These are phyloP conservation scores for Aspergillus sp. DNA, from an alignment of 2,329 filamentous ascomycete genomes.

Conservation along the genomic window DNA sequence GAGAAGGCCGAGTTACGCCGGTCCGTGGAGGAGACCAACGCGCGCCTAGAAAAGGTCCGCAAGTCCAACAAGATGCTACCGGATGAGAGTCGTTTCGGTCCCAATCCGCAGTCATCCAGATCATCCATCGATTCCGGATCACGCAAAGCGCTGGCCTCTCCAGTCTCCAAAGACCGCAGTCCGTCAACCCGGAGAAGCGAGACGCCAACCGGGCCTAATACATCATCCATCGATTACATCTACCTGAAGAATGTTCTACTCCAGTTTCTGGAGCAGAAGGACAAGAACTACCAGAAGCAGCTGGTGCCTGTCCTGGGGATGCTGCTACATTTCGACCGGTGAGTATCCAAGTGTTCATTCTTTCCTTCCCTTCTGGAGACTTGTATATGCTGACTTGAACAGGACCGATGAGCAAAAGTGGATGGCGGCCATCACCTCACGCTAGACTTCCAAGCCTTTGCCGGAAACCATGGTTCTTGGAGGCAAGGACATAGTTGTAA, in stretches of 20 bases:
- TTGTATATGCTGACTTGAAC: constrained; percentile 17
- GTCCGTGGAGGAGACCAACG: constrained; percentile 74
- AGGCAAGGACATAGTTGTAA: constrained; percentile 16
- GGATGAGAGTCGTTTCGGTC: constrained; percentile 58
- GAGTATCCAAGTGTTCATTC: constrained; percentile 28
- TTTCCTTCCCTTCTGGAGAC: neutral
- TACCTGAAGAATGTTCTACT: constrained; percentile 68
- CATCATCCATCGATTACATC: constrained; percentile 56
- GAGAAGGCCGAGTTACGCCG: constrained; percentile 75
- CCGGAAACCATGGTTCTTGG: neutral
- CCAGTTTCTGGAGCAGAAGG: constrained; percentile 66
- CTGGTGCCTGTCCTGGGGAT: constrained; percentile 66
- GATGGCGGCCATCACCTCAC: constrained; percentile 69
- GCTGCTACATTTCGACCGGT: constrained; percentile 67
- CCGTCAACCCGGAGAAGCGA: constrained; percentile 37
- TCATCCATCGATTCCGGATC: constrained; percentile 60
- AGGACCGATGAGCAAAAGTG: constrained; percentile 83
- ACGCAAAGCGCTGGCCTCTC: constrained; percentile 50
- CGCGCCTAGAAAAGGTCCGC: constrained; percentile 75
- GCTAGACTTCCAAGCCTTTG: constrained; percentile 28
- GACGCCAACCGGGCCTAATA: constrained; percentile 36
- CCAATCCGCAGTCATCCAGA: constrained; percentile 54
- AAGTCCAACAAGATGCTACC: constrained; percentile 65
- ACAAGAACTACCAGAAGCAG: constrained; percentile 68
- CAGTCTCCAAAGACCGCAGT: constrained; percentile 43